Conservation (phyloP, 371 early-diverging fungal genomes). For the Capillidium rhysosporum region DNA sequence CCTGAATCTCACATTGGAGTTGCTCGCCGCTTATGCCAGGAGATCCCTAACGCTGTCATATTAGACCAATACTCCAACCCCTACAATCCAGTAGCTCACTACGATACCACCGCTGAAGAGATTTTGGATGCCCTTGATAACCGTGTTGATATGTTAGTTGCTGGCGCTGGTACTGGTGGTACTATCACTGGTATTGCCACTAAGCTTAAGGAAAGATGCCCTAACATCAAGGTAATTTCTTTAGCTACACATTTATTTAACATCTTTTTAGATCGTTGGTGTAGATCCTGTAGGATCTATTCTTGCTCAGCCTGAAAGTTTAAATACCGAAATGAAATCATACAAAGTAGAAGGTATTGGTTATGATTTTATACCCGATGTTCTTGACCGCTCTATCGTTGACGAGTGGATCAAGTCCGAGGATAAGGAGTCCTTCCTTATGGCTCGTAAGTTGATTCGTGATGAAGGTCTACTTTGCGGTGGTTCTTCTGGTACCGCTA, state of each 20-base stretch:
- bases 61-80: constrained; percentile 88
- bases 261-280: constrained; percentile 57
- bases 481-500: constrained; percentile 87
- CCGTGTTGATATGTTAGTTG: constrained; percentile 86
- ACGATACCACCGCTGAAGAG: constrained; percentile 81
- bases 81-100: constrained; percentile 92
- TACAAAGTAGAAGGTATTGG: constrained; percentile 84
- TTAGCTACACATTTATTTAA: neutral
- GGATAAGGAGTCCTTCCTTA: constrained; percentile 83
- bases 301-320: constrained; percentile 66
- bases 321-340: constrained; percentile 31
- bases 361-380: constrained; percentile 92
- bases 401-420: constrained; percentile 89
- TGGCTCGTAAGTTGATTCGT: constrained; percentile 85
- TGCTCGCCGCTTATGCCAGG: constrained; percentile 72
- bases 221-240: constrained; percentile 42
- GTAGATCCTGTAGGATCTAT: constrained; percentile 90
- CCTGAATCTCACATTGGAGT: constrained; percentile 95
- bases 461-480: constrained; percentile 90
- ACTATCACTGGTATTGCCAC: constrained; percentile 88
- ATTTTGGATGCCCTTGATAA: constrained; percentile 66
- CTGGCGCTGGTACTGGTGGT: constrained; percentile 93
- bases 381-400: constrained; percentile 57
- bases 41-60: constrained; percentile 87
- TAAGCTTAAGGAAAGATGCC: constrained; percentile 83